These are phyloP conservation scores for Rheum nobile DNA, from an alignment of 148 eudicot genomes.

Conservation along the genomic window DNA sequence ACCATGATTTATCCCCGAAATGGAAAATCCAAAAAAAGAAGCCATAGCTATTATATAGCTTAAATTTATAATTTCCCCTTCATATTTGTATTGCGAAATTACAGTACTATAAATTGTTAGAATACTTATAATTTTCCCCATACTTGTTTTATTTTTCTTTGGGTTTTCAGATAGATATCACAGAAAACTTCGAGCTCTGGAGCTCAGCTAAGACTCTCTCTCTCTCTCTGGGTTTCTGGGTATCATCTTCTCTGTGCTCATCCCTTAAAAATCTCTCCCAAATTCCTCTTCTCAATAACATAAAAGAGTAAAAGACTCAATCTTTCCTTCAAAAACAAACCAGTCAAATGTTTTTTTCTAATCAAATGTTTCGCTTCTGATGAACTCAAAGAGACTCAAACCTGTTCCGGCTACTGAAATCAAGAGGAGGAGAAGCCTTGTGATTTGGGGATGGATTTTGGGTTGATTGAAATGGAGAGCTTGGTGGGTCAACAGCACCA, in stretches of 20 bases:
- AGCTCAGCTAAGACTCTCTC: background rate
- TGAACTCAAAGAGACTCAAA: slow-evolving; percentile 5
- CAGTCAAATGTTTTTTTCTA: background rate
- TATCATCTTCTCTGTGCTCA: slow-evolving; percentile 5
- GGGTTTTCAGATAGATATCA: background rate
- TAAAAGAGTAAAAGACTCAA: background rate
- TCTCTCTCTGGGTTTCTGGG: background rate
- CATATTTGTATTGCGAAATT: background rate
- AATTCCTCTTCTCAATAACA: background rate
- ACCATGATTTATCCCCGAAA: background rate
- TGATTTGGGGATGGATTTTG: slow-evolving; percentile 8
- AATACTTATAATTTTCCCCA: background rate
- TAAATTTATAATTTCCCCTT: background rate
- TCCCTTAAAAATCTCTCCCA: background rate
- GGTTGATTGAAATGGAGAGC: slow-evolving; percentile 7
- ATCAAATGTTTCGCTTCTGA: slow-evolving; percentile 1
- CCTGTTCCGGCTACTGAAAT: background rate
- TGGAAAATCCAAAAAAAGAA: background rate
- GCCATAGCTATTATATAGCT: background rate
- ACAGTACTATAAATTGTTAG: background rate
- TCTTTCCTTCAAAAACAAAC: background rate
- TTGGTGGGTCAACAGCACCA: slow-evolving; percentile 9
- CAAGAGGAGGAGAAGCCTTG: background rate
- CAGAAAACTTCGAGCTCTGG: background rate
- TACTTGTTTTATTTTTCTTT: background rate